These are phyloP conservation scores for Fusarium illudens DNA, from an alignment of 2,329 filamentous ascomycete genomes.

Conservation along the genomic window DNA sequence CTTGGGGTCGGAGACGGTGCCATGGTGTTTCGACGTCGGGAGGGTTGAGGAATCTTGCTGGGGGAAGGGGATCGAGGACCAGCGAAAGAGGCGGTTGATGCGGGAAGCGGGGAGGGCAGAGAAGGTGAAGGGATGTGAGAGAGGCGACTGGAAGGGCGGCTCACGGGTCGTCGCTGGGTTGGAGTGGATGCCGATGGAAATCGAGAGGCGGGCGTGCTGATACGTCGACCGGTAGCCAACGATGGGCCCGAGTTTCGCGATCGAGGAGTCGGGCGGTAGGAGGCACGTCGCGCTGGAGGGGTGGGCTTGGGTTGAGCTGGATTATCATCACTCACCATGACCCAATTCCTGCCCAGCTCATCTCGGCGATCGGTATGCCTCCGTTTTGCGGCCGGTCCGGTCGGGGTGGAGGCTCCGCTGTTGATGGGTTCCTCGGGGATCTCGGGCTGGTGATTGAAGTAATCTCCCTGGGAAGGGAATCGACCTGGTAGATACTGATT, in stretches of 20 bases:
- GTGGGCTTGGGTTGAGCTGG: constrained; percentile 31
- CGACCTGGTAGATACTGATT: constrained; percentile 41
- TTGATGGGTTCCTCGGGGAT: constrained; percentile 43
- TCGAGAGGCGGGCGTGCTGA: constrained; percentile 49
- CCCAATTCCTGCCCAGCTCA: constrained; percentile 74
- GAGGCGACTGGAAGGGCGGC: constrained; percentile 52
- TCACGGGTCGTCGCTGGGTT: constrained; percentile 34
- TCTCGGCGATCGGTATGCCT: constrained; percentile 62
- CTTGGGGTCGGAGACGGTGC: constrained; percentile 29
- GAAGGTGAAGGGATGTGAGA: constrained; percentile 47
- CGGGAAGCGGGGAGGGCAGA: constrained; percentile 26
- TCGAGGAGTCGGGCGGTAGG: constrained; percentile 40
- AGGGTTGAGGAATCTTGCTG: constrained; percentile 54
- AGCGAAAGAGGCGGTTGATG: constrained; percentile 47
- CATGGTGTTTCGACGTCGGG: constrained; percentile 23
- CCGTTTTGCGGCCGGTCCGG: constrained; percentile 59
- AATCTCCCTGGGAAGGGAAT: constrained; percentile 45
- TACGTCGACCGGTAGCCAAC: constrained; percentile 52
- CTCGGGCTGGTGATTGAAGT: constrained; percentile 16
- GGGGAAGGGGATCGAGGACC: constrained; percentile 49
- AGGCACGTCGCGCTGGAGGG: constrained; percentile 39
- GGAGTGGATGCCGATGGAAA: constrained; percentile 44
- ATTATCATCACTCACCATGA: constrained; percentile 65
- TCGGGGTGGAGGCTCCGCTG: constrained; percentile 53
- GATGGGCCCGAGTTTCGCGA: constrained; percentile 47